Conservation (phyloP, 176 grass and related monocot genomes). For the Poa annua region DNA sequence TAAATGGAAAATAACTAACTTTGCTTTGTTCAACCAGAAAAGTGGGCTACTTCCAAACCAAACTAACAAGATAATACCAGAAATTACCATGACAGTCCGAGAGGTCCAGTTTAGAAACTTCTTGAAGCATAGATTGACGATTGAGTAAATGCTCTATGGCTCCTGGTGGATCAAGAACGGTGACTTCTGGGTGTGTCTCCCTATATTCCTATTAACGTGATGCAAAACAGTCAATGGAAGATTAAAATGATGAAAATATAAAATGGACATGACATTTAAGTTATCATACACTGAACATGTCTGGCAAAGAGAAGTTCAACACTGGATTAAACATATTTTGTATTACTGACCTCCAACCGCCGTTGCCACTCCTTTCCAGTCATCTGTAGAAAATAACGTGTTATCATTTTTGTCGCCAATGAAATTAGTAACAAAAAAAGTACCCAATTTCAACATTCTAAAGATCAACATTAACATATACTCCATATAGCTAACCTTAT, state of each 20-base stretch:
- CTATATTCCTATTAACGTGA: slow-evolving; percentile 64
- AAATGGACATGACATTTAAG: slow-evolving; percentile 3
- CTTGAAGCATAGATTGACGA: slow-evolving; percentile 96
- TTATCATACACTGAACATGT: slow-evolving; percentile 20
- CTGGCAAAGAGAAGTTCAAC: slow-evolving; percentile 36
- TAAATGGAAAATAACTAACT: slow-evolving; percentile 15
- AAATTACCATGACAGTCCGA: slow-evolving; percentile 83
- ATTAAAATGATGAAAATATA: not conserved
- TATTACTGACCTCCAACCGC: slow-evolving; percentile 75
- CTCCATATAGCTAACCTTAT: slow-evolving; percentile 67
- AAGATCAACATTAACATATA: slow-evolving; percentile 17
- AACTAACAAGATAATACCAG: slow-evolving; percentile 16
- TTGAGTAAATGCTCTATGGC: slow-evolving; percentile 89
- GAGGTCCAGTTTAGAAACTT: slow-evolving; percentile 85
- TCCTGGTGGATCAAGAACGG: slow-evolving; percentile 89
- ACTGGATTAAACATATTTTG: slow-evolving; percentile 36
- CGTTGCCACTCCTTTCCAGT: slow-evolving; percentile 87
- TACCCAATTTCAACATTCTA: not conserved
- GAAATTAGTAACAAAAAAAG: slow-evolving; percentile 6
- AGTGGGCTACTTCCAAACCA: slow-evolving; percentile 22
- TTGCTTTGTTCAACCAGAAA: slow-evolving; percentile 23
- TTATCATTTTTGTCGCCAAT: slow-evolving; percentile 17
- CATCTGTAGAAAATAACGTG: slow-evolving; percentile 54
- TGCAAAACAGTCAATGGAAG: slow-evolving; percentile 2
- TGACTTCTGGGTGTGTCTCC: slow-evolving; percentile 90